Conservation (phyloP, 2,329 filamentous ascomycete genomes). For the Aureobasidium sp. region DNA sequence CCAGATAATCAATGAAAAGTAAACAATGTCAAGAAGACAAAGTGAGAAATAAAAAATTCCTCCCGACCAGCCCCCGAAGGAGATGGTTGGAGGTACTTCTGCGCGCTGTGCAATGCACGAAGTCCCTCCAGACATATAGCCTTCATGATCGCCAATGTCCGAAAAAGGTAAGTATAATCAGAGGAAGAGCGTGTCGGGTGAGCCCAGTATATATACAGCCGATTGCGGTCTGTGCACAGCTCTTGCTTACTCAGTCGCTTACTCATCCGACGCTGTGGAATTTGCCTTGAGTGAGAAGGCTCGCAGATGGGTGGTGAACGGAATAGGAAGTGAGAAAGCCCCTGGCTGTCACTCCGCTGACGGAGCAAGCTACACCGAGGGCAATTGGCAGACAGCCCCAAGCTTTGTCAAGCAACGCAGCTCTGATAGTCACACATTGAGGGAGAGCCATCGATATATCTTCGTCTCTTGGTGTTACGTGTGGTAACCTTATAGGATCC, state of each 20-base stretch:
- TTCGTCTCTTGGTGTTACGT: not conserved
- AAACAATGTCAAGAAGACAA: no score
- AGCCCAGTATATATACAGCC: no score
- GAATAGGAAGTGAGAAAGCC: not conserved
- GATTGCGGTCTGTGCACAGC: no score
- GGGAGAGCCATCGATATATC: not conserved
- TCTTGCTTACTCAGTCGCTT: not conserved
- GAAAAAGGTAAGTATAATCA: slow-evolving; percentile 12
- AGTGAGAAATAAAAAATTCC: no score
- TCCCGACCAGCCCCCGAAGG: no score
- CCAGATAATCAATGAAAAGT: no score
- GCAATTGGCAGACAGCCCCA: not conserved
- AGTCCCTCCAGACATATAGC: no score
- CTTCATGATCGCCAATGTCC: no score
- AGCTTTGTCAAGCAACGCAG: not conserved
- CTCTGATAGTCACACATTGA: not conserved
- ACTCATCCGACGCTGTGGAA: not conserved
- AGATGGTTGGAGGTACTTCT: no score
- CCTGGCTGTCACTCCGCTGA: no score
- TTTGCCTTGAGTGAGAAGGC: not conserved
- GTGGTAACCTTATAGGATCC: not conserved
- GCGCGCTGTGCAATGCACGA: no score
- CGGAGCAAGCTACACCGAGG: no score
- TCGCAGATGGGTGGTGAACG: not conserved
- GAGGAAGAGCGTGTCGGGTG: not conserved